These are phyloP conservation scores for Lasiodiplodia theobromae DNA, from an alignment of 2,329 filamentous ascomycete species.

Conservation along the genomic window DNA sequence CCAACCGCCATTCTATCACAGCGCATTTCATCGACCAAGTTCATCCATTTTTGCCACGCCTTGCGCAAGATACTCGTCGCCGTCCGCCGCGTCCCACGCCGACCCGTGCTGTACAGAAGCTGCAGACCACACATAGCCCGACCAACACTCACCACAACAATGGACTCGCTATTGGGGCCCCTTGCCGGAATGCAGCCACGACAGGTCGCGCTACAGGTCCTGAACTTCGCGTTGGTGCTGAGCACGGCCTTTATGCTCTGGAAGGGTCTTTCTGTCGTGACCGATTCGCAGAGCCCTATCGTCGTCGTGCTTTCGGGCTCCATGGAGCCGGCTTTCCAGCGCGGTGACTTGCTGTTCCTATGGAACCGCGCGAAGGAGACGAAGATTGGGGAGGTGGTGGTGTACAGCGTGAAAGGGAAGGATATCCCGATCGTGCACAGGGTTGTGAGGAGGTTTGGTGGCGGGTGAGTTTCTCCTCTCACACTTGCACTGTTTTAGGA, in stretches of 20 bases:
- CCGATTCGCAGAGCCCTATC: slow-evolving; percentile 72
- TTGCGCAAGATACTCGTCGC: not conserved
- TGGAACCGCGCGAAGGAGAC: slow-evolving; percentile 74
- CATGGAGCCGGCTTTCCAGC: slow-evolving; percentile 84
- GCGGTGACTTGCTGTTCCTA: slow-evolving; percentile 76
- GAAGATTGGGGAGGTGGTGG: slow-evolving; percentile 75
- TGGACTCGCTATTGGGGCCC: slow-evolving; percentile 29
- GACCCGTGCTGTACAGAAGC: not conserved
- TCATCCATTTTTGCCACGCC: not conserved
- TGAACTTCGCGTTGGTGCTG: slow-evolving; percentile 90
- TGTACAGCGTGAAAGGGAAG: slow-evolving; percentile 88
- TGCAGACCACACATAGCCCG: not conserved
- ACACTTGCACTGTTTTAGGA: not conserved
- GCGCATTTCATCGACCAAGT: not conserved
- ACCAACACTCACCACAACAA: not conserved
- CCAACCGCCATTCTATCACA: not conserved
- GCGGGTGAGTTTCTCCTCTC: slow-evolving; percentile 54
- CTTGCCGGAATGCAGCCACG: slow-evolving; percentile 74
- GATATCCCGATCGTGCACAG: slow-evolving; percentile 98
- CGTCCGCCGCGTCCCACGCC: not conserved
- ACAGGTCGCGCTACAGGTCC: slow-evolving; percentile 79
- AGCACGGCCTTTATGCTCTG: slow-evolving; percentile 91
- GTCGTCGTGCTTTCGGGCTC: slow-evolving; percentile 85
- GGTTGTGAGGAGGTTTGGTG: slow-evolving; percentile 75
- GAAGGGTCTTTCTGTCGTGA: slow-evolving; percentile 84